Evolutionary conservation across 768 basidiomycete genomes (phyloP).

Genomic region (Holtermanniella nyarrowii): DNA sequence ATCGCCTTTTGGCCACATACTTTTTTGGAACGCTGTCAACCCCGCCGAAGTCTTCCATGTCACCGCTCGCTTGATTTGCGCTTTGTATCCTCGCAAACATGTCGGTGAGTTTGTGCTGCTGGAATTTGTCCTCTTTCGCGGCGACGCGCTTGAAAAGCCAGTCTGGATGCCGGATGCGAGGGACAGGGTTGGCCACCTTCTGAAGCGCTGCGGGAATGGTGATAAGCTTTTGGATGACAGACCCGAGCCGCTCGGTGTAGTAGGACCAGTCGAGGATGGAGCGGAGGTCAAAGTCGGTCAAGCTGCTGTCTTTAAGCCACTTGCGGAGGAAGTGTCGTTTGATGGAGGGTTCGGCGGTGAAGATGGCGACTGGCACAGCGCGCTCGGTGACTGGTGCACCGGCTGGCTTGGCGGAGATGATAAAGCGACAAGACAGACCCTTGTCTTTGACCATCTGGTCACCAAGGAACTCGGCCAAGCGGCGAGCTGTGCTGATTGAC

Average conservation of each 20-base stretch:
- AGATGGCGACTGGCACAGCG: slow-evolving; percentile 93
- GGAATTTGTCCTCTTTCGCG: slow-evolving; percentile 86
- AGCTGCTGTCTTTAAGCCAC: slow-evolving; percentile 89
- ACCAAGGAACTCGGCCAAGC: slow-evolving; percentile 92
- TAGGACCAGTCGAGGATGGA: slow-evolving; percentile 96
- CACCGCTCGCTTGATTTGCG: slow-evolving; percentile 37
- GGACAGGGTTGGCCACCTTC: slow-evolving; percentile 90
- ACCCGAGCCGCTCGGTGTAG: slow-evolving; percentile 93
- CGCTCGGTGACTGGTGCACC: slow-evolving; percentile 95
- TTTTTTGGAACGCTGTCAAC: slow-evolving; percentile 10
- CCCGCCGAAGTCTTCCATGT: slow-evolving; percentile 55
- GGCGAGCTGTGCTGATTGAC: slow-evolving; percentile 88
- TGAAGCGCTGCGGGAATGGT: slow-evolving; percentile 99
- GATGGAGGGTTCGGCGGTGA: slow-evolving; percentile 84
- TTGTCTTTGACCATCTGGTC: slow-evolving; percentile 99
- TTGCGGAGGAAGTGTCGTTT: slow-evolving; percentile 83
- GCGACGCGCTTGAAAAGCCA: slow-evolving; percentile 89
- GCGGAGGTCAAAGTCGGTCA: slow-evolving; percentile 78
- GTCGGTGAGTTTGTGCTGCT: slow-evolving; percentile 93
- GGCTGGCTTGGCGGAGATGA: slow-evolving; percentile 85
- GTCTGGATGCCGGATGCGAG: slow-evolving; percentile 90
- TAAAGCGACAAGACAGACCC: slow-evolving; percentile 95
- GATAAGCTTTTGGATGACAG: slow-evolving; percentile 96
- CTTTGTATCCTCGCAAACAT: slow-evolving; percentile 55
- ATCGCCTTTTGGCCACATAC: slow-evolving; percentile 3